Percentiles rank a stretch among this genome's conserved stretches.
These are phyloP conservation scores for Thelonectria olida DNA, from an alignment of 2,329 filamentous ascomycete species.

Conservation along the genomic window DNA sequence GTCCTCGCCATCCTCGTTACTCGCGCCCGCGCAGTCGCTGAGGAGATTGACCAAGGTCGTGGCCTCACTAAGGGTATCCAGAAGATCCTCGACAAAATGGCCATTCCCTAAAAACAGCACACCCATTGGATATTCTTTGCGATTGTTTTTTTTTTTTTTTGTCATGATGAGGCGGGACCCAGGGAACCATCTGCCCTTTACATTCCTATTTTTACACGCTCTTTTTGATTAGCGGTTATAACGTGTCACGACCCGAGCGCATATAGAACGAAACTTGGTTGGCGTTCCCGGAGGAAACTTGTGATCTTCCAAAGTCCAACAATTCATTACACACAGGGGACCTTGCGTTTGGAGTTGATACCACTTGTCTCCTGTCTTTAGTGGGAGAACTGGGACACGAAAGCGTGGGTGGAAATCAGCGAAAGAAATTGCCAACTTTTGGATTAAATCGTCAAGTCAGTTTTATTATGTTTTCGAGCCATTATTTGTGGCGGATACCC, in stretches of 20 bases:
- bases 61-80: conserved; percentile 67
- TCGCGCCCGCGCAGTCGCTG: conserved; percentile 69
- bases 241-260: conserved; percentile 35
- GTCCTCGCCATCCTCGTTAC: conserved; percentile 72
- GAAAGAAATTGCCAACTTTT: conserved; percentile 3
- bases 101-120: conserved; percentile 36
- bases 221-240: conserved; percentile 23
- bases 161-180: too few relatives aligned
- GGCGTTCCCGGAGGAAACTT: conserved; percentile 22
- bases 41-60: conserved; percentile 70
- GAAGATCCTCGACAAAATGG: conserved; percentile 75
- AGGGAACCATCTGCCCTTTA: too few relatives aligned
- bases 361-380: not conserved
- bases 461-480: not conserved
- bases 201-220: not conserved
- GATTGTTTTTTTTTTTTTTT: too few relatives aligned
- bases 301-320: too few relatives aligned
- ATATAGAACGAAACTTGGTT: conserved; percentile 37
- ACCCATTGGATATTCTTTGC: too few relatives aligned
- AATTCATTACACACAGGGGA: too few relatives aligned
- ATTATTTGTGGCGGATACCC: not conserved
- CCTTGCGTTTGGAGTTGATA: conserved; percentile 12
- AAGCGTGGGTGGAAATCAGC: not conserved
- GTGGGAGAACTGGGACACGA: not conserved
- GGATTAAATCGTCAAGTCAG: too few relatives aligned